Evolutionary conservation across 768 basidiomycete genomes (phyloP).

Genomic region (Mycena alexandri): DNA sequence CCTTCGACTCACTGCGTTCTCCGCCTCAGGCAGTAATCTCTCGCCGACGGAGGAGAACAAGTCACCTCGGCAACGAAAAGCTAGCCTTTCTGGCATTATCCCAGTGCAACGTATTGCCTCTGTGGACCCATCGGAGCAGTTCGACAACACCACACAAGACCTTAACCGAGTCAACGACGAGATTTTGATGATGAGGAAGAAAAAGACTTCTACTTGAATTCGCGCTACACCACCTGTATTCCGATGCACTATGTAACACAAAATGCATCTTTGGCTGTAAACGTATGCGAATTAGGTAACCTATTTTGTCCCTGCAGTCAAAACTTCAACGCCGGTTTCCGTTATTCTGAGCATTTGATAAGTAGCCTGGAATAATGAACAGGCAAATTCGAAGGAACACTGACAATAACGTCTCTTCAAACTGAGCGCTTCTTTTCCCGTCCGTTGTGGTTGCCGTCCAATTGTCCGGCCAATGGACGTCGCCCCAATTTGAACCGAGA

Average conservation of each 20-base stretch:
- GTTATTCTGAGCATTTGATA: constrained; percentile 73
- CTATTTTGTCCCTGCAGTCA: constrained; percentile 68
- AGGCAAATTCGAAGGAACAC: constrained; percentile 48
- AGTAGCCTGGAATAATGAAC: constrained; percentile 8
- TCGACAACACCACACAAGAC: constrained; percentile 73
- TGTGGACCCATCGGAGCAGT: constrained; percentile 68
- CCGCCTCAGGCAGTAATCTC: constrained; percentile 1
- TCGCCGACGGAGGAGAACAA: constrained; percentile 13
- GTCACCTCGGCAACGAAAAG: constrained; percentile 55
- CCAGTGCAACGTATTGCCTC: constrained; percentile 72
- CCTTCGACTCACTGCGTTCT: constrained; percentile 56
- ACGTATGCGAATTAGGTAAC: constrained; percentile 11
- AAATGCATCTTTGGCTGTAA: not conserved
- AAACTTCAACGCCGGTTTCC: constrained; percentile 88
- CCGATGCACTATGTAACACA: not conserved
- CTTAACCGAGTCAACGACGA: constrained; percentile 67
- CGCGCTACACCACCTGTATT: constrained; percentile 9
- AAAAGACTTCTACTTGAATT: constrained; percentile 35
- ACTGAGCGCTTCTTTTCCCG: constrained; percentile 93
- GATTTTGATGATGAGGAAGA: constrained; percentile 54
- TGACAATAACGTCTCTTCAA: constrained; percentile 96
- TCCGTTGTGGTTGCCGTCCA: constrained; percentile 97
- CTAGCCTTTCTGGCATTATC: constrained; percentile 75
- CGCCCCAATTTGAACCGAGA: constrained; percentile 80
- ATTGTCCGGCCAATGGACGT: constrained; percentile 91